Evolutionary conservation across 2,329 filamentous ascomycete species (phyloP).

Genomic region (Volutella citrinella): DNA sequence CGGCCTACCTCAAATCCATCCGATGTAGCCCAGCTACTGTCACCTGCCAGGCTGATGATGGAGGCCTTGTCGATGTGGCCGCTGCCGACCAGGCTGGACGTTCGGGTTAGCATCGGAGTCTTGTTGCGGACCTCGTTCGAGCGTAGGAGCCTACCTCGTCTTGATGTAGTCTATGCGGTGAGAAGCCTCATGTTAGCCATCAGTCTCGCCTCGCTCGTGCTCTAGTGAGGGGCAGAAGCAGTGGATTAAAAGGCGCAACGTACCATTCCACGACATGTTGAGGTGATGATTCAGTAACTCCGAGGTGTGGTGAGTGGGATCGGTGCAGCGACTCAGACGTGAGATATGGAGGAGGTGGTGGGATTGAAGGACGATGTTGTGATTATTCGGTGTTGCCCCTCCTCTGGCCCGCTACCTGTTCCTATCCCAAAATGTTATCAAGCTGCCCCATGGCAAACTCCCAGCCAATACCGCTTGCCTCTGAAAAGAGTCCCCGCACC

Average conservation of each 20-base stretch:
- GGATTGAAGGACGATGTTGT: conserved; percentile 12
- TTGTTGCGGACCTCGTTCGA: conserved; percentile 14
- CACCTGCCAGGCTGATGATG: conserved; percentile 78
- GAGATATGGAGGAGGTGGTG: conserved; percentile 13
- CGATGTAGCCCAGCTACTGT: conserved; percentile 74
- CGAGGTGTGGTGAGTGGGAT: conserved; percentile 4
- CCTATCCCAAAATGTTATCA: conserved; percentile 10
- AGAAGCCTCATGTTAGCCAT: conserved; percentile 13
- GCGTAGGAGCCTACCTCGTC: too few species aligned
- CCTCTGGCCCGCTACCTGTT: conserved; percentile 4
- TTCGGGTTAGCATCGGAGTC: conserved; percentile 16
- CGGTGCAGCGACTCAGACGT: conserved; percentile 2
- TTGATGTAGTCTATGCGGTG: conserved; percentile 46
- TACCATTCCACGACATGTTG: conserved; percentile 76
- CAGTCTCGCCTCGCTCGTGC: conserved; percentile 5
- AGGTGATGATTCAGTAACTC: conserved; percentile 13
- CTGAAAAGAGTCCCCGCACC: conserved; percentile 6
- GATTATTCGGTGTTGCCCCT: conserved; percentile 17
- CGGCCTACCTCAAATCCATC: conserved; percentile 69
- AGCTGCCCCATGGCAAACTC: conserved; percentile 2
- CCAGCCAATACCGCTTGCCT: conserved; percentile 4
- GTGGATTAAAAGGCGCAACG: conserved; percentile 20
- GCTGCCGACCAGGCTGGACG: conserved; percentile 77
- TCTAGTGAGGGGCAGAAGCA: conserved; percentile 7
- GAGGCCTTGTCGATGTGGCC: conserved; percentile 80